phyloP scores from a whole-genome alignment of 176 grass and related monocot species.

The Rhynchospora pubera region DNA sequence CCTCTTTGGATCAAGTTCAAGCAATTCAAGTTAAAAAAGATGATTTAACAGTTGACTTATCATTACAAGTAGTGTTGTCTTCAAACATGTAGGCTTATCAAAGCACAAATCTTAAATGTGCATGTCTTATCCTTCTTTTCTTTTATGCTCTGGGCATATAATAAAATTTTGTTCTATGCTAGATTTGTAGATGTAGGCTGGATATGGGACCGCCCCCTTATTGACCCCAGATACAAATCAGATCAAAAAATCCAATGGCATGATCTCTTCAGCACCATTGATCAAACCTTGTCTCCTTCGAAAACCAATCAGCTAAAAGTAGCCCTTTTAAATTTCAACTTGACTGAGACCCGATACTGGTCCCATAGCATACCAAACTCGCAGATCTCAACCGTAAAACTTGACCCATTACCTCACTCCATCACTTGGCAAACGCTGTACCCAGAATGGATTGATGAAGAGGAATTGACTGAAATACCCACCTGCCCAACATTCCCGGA shows the following conservation, averaged over 20 bases:
- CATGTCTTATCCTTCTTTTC: not conserved
- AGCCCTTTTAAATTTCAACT: slow-evolving; percentile 77
- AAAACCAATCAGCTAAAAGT: slow-evolving; percentile 44
- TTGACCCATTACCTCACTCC: slow-evolving; percentile 49
- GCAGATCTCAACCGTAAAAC: slow-evolving; percentile 50
- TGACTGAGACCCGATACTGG: slow-evolving; percentile 54
- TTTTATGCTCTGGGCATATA: not conserved
- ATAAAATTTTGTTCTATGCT: slow-evolving; percentile 17
- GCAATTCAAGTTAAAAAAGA: not conserved
- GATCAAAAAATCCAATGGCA: slow-evolving; percentile 47
- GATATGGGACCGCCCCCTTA: slow-evolving; percentile 60
- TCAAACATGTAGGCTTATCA: not conserved
- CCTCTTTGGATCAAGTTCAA: not conserved
- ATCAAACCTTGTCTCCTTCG: slow-evolving; percentile 29
- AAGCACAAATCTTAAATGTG: not conserved
- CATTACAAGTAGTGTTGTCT: not conserved
- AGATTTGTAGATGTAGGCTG: slow-evolving; percentile 78
- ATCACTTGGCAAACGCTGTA: slow-evolving; percentile 74
- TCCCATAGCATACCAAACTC: slow-evolving; percentile 53
- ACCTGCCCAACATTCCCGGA: slow-evolving; percentile 54
- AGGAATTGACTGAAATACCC: slow-evolving; percentile 83
- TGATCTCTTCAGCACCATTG: slow-evolving; percentile 36
- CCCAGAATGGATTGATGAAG: slow-evolving; percentile 97
- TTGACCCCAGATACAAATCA: slow-evolving; percentile 69
- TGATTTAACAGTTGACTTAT: not conserved